These are phyloP conservation scores for Chlorella sp. DNA, from an alignment of 139 green algal species.

Conservation along the genomic window DNA sequence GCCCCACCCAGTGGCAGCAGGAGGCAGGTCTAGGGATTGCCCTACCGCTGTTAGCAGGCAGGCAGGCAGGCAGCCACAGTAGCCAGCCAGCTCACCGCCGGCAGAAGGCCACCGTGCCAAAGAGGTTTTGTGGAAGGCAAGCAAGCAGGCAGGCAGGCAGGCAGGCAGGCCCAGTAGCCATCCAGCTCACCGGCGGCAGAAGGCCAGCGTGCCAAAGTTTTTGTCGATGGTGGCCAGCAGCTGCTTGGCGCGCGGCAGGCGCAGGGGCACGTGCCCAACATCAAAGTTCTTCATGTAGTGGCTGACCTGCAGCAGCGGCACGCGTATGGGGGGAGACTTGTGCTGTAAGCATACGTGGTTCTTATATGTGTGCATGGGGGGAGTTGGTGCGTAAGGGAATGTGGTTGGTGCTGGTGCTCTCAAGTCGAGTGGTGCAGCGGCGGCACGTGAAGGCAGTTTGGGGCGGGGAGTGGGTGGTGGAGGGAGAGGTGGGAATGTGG, in stretches of 20 bases:
- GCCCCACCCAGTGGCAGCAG: no score
- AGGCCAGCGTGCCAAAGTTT: conserved; percentile 99
- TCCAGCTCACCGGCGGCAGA: conserved; percentile 82
- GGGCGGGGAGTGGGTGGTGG: no score
- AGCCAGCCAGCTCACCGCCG: conserved; percentile 48
- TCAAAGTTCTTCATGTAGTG: conserved; percentile 99
- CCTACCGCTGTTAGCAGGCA: no score
- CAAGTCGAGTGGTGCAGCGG: no score
- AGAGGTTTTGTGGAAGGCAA: conserved; percentile 97
- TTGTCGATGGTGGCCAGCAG: conserved; percentile 95
- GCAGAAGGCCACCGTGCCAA: conserved; percentile 99
- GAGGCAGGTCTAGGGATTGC: no score
- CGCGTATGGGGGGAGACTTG: no score
- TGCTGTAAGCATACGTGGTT: no score
- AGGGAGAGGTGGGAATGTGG: conserved; percentile 26
- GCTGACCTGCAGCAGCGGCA: conserved; percentile 55
- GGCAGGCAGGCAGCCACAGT: not conserved
- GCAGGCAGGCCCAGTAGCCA: not conserved
- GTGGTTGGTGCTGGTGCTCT: no score
- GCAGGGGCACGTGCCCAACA: conserved; percentile 87
- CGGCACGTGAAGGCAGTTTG: no score
- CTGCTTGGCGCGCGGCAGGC: conserved; percentile 93
- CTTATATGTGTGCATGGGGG: no score
- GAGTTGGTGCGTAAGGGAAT: no score
- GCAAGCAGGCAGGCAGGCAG: no score